Evolutionary conservation across 352 stramenopile genomes (phyloP), one percentile per base, ranked within the genome.

Genomic region (Globisporangium spiculum): DNA sequence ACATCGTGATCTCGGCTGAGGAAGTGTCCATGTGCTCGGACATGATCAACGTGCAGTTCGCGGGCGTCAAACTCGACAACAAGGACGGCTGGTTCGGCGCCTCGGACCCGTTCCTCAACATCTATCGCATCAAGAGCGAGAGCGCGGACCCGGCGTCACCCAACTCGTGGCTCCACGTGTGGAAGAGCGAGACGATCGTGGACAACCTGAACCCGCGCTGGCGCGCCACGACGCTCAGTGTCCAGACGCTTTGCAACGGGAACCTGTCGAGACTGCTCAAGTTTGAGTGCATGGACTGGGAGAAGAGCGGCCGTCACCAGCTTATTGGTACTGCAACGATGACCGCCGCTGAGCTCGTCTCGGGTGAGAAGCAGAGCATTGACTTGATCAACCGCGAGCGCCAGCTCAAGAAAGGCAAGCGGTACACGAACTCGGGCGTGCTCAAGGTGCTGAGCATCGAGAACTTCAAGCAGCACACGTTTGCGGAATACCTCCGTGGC

Each of bases 271-370:
- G 73, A 1, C 34, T 77, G 30, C 73, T 93, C 50, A 91, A 91
- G 66, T 78, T 93, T 46, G 84, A 91, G 59, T 91, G 82, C 58
- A 86, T 90, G 83, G 84, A 93, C 65, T 93, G 84, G 84, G 84
- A 93, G 63, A 79, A 80, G 24, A 93, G 69, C 54, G 84, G 84
- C 0, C 78, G 76, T 3, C 84, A 93, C 59, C 84, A 93, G 58
- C 82, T 89, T 57, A 93, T 93, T 24, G 84, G 84, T 16, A 78
- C 69, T 7, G 83, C 78, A 30, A 79, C 65, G 1, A 76, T 88
- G 38, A 90, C 77, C 6, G 78, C 83, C 2, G 73, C 66, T 2
- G 84, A 91, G 66, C 78, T 93, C 24, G 75, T 90, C 20, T 69
- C 81, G 3, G 84, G 84, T 24, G 83, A 93, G 34, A 63, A 75